phyloP scores from a whole-genome alignment of 2,329 filamentous ascomycete species.

The Raffaelea deltoideospora region DNA sequence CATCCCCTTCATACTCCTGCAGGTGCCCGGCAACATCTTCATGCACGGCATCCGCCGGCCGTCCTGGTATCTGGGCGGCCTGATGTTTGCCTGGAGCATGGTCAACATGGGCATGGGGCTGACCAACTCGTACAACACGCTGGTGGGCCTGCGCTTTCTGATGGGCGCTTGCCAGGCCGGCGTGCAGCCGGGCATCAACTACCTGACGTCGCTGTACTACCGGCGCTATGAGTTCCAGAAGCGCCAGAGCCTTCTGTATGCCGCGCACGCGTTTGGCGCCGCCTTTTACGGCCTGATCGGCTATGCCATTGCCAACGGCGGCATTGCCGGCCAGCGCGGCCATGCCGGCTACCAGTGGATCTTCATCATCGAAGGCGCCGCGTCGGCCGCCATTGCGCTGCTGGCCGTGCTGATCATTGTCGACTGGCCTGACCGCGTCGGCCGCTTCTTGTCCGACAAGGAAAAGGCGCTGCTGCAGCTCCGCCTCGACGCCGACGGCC shows the following conservation, averaged over 20 bases:
- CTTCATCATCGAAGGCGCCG: slow-evolving; percentile 21
- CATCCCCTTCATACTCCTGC: slow-evolving; percentile 45
- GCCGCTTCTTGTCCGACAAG: slow-evolving; percentile 24
- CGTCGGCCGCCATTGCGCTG: slow-evolving; percentile 18
- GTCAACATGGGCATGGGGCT: slow-evolving; percentile 2
- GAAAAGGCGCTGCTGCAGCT: slow-evolving; percentile 21
- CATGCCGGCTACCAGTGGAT: slow-evolving; percentile 3
- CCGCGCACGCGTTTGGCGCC: slow-evolving; percentile 23
- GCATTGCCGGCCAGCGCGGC: not conserved
- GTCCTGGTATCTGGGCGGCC: slow-evolving; percentile 1
- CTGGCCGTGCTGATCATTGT: slow-evolving; percentile 26
- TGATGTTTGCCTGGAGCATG: slow-evolving; percentile 3
- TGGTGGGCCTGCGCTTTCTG: slow-evolving; percentile 15
- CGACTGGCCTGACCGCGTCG: slow-evolving; percentile 32
- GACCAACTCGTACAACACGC: not conserved
- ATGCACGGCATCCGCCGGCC: slow-evolving; percentile 1
- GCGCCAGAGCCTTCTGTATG: slow-evolving; percentile 27
- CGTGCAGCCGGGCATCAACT: slow-evolving; percentile 24
- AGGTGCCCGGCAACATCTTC: slow-evolving; percentile 41
- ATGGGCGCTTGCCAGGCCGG: slow-evolving; percentile 25
- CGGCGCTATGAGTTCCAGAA: slow-evolving; percentile 31
- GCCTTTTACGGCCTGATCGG: slow-evolving; percentile 23
- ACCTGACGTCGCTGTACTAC: slow-evolving; percentile 33
- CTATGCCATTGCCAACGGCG: slow-evolving; percentile 2
- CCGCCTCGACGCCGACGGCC: slow-evolving; percentile 16